phyloP scores from a whole-genome alignment of 805 yeast genomes.

The Wickerhamomyces bovis region DNA sequence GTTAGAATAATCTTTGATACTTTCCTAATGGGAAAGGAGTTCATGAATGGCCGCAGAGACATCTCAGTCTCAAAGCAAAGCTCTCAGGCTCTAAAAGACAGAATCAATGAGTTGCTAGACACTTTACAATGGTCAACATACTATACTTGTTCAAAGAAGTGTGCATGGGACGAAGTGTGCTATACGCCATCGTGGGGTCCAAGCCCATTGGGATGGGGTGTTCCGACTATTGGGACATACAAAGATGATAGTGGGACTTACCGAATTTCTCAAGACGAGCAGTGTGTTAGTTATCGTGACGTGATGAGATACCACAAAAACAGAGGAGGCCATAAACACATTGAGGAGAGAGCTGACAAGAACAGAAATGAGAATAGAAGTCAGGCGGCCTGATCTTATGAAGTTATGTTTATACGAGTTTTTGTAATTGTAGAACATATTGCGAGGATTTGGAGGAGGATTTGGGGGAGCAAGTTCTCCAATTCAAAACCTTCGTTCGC shows the following conservation, averaged over 20 bases:
- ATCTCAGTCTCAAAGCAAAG: not conserved
- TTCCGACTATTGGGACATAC: slow-evolving; percentile 18
- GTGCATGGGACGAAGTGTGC: slow-evolving; percentile 45
- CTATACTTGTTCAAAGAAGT: slow-evolving; percentile 17
- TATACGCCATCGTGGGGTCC: slow-evolving; percentile 61
- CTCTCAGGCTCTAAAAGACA: not conserved
- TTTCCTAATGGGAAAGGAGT: slow-evolving; percentile 1
- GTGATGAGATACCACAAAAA: not conserved
- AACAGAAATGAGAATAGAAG: no score
- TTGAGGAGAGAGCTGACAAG: no score
- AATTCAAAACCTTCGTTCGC: no score
- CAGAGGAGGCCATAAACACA: not conserved
- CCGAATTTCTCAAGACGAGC: slow-evolving; percentile 19
- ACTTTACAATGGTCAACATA: slow-evolving; percentile 2
- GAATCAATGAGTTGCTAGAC: not conserved
- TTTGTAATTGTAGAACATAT: no score
- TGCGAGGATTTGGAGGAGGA: no score
- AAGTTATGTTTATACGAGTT: no score
- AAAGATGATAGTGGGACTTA: slow-evolving; percentile 18
- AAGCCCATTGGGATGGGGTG: slow-evolving; percentile 30
- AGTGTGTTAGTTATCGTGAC: slow-evolving; percentile 15
- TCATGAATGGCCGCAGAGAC: not conserved
- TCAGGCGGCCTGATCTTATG: no score
- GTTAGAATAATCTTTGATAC: slow-evolving; percentile 3
- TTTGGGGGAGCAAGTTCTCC: no score